These are phyloP conservation scores for Macrophomina phaseolina DNA, from an alignment of 2,329 filamentous ascomycete genomes.

Conservation along the genomic window DNA sequence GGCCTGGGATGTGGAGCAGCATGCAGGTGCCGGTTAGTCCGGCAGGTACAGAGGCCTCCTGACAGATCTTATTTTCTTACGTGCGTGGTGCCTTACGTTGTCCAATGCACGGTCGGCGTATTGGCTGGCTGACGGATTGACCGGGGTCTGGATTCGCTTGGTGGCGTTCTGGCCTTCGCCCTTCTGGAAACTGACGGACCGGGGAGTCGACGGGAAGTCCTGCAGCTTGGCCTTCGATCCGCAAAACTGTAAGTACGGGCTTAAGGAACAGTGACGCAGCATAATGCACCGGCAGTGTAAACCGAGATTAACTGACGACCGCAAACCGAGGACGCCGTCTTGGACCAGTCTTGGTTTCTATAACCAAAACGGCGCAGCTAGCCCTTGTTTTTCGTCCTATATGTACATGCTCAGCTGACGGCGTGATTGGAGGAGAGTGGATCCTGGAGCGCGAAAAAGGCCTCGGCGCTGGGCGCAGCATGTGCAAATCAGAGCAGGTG, in stretches of 20 bases:
- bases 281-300: background rate
- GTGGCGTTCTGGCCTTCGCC: background rate
- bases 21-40: background rate
- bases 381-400: background rate
- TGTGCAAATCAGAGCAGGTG: conserved; percentile 13
- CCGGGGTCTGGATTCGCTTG: background rate
- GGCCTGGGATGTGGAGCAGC: background rate
- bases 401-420: background rate
- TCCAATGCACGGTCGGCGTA: background rate
- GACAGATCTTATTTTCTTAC: background rate
- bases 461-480: background rate
- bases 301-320: background rate
- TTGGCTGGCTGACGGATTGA: background rate
- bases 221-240: too few species aligned
- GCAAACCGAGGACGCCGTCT: background rate
- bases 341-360: background rate
- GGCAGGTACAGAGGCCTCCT: conserved; percentile 6
- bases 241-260: too few species aligned
- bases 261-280: background rate
- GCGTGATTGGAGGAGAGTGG: background rate
- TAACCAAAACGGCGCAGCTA: conserved; percentile 4
- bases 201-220: too few species aligned
- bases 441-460: background rate
- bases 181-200: background rate
- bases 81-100: conserved; percentile 10